A percentile compares a stretch with the other conserved stretches of the same genome.
phyloP scores from a whole-genome alignment of 768 basidiomycete genomes.

The Kockovaella imperatae region DNA sequence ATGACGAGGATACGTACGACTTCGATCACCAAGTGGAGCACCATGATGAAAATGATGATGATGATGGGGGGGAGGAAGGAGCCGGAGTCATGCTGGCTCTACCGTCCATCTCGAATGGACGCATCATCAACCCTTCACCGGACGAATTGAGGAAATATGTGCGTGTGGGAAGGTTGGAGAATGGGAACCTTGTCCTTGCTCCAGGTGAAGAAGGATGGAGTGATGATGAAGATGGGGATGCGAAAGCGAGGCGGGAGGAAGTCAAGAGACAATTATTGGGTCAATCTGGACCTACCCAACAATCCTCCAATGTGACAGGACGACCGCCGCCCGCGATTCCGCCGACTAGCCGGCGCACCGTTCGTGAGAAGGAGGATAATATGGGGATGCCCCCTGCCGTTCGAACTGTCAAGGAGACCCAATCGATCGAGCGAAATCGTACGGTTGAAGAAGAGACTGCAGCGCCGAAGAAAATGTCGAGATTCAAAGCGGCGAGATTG shows the following conservation, averaged over 20 bases:
- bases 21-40: slow-evolving; percentile 13
- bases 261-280: slow-evolving; percentile 19
- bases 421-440: background rate
- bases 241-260: slow-evolving; percentile 13
- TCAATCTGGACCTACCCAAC: background rate
- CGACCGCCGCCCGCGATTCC: no score
- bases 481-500: slow-evolving; percentile 32
- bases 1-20: slow-evolving; percentile 26
- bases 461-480: slow-evolving; percentile 26
- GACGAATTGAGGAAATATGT: slow-evolving; percentile 26
- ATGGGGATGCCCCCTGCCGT: background rate
- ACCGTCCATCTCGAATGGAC: slow-evolving; percentile 15
- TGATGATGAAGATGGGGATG: slow-evolving; percentile 19
- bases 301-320: background rate
- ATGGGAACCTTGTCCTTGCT: slow-evolving; percentile 36
- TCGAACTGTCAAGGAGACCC: slow-evolving; percentile 3
- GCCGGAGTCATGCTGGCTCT: slow-evolving; percentile 28
- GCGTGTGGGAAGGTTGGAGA: slow-evolving; percentile 31
- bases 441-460: slow-evolving; percentile 1
- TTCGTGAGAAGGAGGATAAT: background rate
- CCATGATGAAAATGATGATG: slow-evolving; percentile 41
- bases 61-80: slow-evolving; percentile 3
- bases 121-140: slow-evolving; percentile 29
- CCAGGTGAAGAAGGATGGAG: slow-evolving; percentile 25
- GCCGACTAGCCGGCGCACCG: background rate